phyloP scores from a whole-genome alignment of 2,329 filamentous ascomycete genomes.

The Pseudogymnoascus verrucosus region DNA sequence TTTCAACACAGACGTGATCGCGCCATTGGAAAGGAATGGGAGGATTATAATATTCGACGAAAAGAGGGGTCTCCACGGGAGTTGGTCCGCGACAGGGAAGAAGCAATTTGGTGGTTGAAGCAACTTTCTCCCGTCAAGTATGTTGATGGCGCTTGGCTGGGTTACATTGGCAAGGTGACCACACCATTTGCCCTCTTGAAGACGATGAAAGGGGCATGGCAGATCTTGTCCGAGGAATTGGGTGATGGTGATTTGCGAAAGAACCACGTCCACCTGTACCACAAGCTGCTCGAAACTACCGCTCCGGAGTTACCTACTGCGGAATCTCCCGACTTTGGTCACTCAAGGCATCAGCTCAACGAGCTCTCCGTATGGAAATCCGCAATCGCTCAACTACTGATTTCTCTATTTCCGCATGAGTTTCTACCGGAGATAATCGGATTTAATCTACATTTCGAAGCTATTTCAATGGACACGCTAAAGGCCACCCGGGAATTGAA shows the following conservation, averaged over 20 bases:
- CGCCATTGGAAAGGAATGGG: slow-evolving; percentile 29
- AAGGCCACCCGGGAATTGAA: slow-evolving; percentile 35
- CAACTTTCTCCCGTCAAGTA: slow-evolving; percentile 37
- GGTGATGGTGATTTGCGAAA: slow-evolving; percentile 40
- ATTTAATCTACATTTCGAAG: slow-evolving; percentile 43
- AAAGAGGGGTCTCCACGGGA: slow-evolving; percentile 29
- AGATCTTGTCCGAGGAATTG: slow-evolving; percentile 42
- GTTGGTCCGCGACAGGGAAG: slow-evolving; percentile 29
- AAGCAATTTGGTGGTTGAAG: slow-evolving; percentile 33
- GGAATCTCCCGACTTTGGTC: slow-evolving; percentile 15
- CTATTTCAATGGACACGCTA: slow-evolving; percentile 33
- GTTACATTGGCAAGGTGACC: slow-evolving; percentile 36
- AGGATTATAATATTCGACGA: slow-evolving; percentile 18
- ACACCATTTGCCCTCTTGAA: slow-evolving; percentile 34
- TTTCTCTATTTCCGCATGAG: slow-evolving; percentile 40
- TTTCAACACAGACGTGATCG: slow-evolving; percentile 29
- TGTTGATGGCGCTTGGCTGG: slow-evolving; percentile 43
- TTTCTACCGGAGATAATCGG: slow-evolving; percentile 43
- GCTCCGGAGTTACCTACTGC: slow-evolving; percentile 20
- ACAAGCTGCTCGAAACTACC: slow-evolving; percentile 24
- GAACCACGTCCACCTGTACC: slow-evolving; percentile 36
- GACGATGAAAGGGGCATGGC: slow-evolving; percentile 38
- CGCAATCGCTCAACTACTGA: slow-evolving; percentile 36
- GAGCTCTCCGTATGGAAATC: slow-evolving; percentile 32
- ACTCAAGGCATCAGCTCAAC: slow-evolving; percentile 14